Evolutionary conservation across 1,284 basidiomycete genomes (phyloP), one percentile per base, ranked within the genome.

Genomic region (Puccinia hordei): DNA sequence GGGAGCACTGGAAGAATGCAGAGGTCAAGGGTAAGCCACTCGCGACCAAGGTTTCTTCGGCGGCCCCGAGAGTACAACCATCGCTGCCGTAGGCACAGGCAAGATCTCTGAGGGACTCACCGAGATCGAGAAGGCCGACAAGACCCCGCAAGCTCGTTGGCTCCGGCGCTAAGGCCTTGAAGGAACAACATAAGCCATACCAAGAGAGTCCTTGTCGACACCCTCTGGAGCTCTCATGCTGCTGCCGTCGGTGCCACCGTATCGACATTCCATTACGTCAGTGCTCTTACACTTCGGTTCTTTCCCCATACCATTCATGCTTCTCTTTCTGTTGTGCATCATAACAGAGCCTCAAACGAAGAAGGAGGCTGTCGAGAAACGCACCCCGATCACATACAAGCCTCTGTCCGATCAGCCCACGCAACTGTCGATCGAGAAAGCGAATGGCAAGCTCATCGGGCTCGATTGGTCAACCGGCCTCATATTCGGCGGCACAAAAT

Each of bases 401-500:
- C 78, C 78, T 1, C 63, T 80, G 15, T n/a, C 10, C 35, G 59
- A 73, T 17, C 33, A 61, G 49, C 27, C 68, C 27, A 30, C 15
- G 8, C 69, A 72, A 73, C 57, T 73, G 15, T 35, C 78, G n/a
- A 63, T 57, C 46, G 78, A 80, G 53, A 61, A 73, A 66, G 15
- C 68, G 9, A 19, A 38, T 41, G 68, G 57, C 30, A 53, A 72
- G 35, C 66, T 61, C 2, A 79, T 79, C 46, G 76, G 66, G 12
- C 59, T 80, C 24, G 68, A 80, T 38, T 80, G 78, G 78, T 73
- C 78, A 3, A 63, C 78, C 46, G 78, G 78, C 51, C n/a, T 80
- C 27, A 30, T 91, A 57, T 94, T 92, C 83, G 92, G 90, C 1
- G 81, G 90, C 92, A 2, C 93, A 95, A 86, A 95, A 95, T 85